These are phyloP conservation scores for Ustilago loliicola DNA, from an alignment of 1,284 basidiomycete genomes.

Conservation along the genomic window DNA sequence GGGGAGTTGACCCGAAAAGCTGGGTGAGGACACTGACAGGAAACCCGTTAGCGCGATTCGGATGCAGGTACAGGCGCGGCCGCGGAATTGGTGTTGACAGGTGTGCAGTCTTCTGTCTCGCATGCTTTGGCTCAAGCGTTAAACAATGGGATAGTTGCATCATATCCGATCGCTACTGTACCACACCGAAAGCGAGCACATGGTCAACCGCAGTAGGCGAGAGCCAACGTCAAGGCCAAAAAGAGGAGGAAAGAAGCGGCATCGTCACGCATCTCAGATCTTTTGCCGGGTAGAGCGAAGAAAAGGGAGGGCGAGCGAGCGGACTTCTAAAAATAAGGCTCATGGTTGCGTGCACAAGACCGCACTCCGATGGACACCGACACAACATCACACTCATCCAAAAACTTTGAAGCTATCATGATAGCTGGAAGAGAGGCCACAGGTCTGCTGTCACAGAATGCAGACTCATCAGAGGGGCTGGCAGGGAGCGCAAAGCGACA, in stretches of 20 bases:
- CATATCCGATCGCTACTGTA: slow-evolving; percentile 2
- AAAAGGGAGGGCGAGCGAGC: neutral
- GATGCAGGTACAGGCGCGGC: slow-evolving; percentile 1
- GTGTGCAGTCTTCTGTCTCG: neutral
- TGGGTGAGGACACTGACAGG: neutral
- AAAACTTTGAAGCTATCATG: neutral
- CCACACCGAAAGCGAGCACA: neutral
- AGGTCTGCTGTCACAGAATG: too few relatives aligned
- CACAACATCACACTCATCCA: neutral
- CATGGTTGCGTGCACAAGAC: neutral
- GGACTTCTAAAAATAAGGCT: slow-evolving; percentile 7
- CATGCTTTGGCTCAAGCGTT: neutral
- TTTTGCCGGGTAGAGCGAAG: too few relatives aligned
- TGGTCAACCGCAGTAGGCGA: neutral
- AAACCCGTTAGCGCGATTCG: too few relatives aligned
- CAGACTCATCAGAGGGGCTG: neutral
- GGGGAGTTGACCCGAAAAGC: neutral
- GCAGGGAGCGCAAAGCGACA: neutral
- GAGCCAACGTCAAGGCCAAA: too few relatives aligned
- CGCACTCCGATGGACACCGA: slow-evolving; percentile 3
- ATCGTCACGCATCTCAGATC: too few relatives aligned
- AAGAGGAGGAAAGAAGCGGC: too few relatives aligned
- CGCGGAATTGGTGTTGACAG: neutral
- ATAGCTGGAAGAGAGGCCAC: too few relatives aligned
- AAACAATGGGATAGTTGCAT: neutral